Conservation (phyloP, 83 land plant genomes). For the Thuja plicata region DNA sequence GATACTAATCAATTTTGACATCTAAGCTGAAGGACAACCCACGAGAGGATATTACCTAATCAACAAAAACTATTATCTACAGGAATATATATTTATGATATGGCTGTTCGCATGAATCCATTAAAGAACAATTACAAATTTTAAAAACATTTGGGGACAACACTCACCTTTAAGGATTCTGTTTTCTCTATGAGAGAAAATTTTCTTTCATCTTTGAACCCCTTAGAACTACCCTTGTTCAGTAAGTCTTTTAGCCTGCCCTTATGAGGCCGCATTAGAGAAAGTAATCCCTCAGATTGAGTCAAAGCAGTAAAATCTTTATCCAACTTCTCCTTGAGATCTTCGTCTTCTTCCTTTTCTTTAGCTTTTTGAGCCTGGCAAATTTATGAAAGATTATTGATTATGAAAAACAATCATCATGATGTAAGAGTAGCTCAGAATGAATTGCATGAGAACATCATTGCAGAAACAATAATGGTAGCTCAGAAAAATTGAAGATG, state of each 20-base stretch:
- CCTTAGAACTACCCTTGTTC: slow-evolving; percentile 29
- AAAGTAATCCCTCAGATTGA: slow-evolving; percentile 62
- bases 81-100: neutral
- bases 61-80: slow-evolving; percentile 1
- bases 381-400: slow-evolving; percentile 4
- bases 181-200: neutral
- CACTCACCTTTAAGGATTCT: neutral
- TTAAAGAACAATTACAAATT: neutral
- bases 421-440: neutral
- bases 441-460: neutral
- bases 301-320: slow-evolving; percentile 65
- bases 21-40: no score
- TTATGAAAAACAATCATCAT: neutral
- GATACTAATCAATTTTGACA: no score
- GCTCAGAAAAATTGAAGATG: neutral
- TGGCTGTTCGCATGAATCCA: neutral
- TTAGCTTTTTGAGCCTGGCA: slow-evolving; percentile 80
- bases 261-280: slow-evolving; percentile 63
- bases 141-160: neutral
- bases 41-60: no score
- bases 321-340: slow-evolving; percentile 74
- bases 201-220: slow-evolving; percentile 1
- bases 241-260: slow-evolving; percentile 54
- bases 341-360: slow-evolving; percentile 83
- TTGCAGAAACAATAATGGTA: neutral